These are phyloP conservation scores for Botryosphaeria dothidea DNA, from an alignment of 2,329 filamentous ascomycete genomes.

Conservation along the genomic window DNA sequence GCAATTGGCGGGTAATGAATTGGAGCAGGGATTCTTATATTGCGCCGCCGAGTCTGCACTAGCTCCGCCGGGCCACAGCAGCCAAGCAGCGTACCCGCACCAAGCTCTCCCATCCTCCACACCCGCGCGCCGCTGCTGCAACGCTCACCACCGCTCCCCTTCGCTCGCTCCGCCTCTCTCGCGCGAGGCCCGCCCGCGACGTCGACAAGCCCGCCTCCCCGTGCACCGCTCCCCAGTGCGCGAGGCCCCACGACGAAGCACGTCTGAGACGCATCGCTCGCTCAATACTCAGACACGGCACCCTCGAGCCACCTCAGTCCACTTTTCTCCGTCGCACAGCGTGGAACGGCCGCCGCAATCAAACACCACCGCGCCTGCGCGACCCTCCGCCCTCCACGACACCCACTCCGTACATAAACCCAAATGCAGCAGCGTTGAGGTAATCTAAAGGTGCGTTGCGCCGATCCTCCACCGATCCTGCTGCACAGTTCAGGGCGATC, in stretches of 20 bases:
- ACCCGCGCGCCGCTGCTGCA: conserved; percentile 13
- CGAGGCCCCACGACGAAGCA: conserved; percentile 17
- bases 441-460: conserved; percentile 31
- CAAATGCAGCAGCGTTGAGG: conserved; percentile 37
- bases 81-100: conserved; percentile 18
- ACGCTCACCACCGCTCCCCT: conserved; percentile 5
- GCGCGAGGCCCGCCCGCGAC: conserved; percentile 17
- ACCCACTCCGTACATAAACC: conserved; percentile 17
- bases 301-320: conserved; percentile 20
- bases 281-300: conserved; percentile 16
- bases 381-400: conserved; percentile 11
- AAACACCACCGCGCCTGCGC: conserved; percentile 19
- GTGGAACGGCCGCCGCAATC: conserved; percentile 18
- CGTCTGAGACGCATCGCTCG: conserved; percentile 18
- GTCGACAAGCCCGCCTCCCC: conserved; percentile 15
- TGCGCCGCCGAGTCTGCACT: conserved; percentile 16
- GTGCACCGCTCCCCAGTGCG: conserved; percentile 10
- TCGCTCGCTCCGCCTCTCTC: conserved; percentile 13
- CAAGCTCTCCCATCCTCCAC: conserved; percentile 19
- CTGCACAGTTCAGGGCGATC: conserved; percentile 18
- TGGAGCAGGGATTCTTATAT: conserved; percentile 13
- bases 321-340: conserved; percentile 21
- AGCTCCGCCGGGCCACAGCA: conserved; percentile 16
- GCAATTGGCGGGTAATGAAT: conserved; percentile 17
- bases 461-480: conserved; percentile 19